Conservation (phyloP, 495 filamentous ascomycete species). For the Pseudevernia furfuracea region DNA sequence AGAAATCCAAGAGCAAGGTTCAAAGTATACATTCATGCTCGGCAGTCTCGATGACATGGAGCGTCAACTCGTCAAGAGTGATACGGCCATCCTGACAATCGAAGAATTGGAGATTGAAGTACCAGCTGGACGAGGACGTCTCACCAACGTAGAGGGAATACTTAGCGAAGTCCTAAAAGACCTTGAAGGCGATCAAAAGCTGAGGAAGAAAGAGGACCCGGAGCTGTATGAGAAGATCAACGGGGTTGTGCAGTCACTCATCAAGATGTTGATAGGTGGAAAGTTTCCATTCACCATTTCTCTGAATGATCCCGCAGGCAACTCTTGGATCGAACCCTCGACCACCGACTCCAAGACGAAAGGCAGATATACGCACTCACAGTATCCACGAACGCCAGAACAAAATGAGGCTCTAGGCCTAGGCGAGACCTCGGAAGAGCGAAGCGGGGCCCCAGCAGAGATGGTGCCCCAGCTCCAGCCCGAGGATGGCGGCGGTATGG, state of each 20-base stretch:
- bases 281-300: slow-evolving; percentile 81
- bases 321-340: slow-evolving; percentile 92
- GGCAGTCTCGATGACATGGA: slow-evolving; percentile 63
- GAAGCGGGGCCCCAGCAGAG: slow-evolving; percentile 8
- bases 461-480: slow-evolving; percentile 17
- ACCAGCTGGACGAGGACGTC: slow-evolving; percentile 75
- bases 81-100: slow-evolving; percentile 71
- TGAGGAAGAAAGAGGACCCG: slow-evolving; percentile 62
- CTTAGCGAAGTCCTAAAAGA: slow-evolving; percentile 67
- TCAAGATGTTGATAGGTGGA: slow-evolving; percentile 59
- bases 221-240: slow-evolving; percentile 70
- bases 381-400: slow-evolving; percentile 72
- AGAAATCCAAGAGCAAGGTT: slow-evolving; percentile 80
- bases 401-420: slow-evolving; percentile 81
- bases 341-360: slow-evolving; percentile 53
- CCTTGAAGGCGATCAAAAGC: slow-evolving; percentile 64
- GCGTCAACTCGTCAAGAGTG: slow-evolving; percentile 84
- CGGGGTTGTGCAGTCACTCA: slow-evolving; percentile 57
- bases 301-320: slow-evolving; percentile 88
- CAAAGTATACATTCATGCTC: slow-evolving; percentile 67
- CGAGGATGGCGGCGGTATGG: slow-evolving; percentile 32
- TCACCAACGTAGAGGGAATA: slow-evolving; percentile 88
- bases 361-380: slow-evolving; percentile 67
- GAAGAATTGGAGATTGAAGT: slow-evolving; percentile 86
- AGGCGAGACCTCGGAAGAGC: slow-evolving; percentile 30